phyloP scores from a whole-genome alignment of 2,329 filamentous ascomycete species.

The Mycocentrospora acerina region DNA sequence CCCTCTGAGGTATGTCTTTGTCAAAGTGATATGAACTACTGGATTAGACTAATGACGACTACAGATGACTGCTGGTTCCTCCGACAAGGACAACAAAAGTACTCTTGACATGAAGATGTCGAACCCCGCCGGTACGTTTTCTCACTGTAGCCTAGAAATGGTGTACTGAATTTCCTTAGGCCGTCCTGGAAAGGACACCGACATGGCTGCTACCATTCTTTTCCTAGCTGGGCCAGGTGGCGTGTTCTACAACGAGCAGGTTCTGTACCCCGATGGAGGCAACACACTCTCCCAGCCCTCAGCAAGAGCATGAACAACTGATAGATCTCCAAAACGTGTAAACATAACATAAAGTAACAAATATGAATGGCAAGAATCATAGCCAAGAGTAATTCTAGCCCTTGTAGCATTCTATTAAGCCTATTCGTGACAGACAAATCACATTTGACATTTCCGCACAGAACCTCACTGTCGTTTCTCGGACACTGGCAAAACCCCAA shows the following conservation, averaged over 20 bases:
- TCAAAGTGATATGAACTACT: constrained; percentile 36
- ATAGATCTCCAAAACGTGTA: neutral
- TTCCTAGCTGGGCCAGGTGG: constrained; percentile 55
- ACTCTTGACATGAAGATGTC: constrained; percentile 43
- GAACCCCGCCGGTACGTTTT: constrained; percentile 45
- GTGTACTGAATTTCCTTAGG: neutral
- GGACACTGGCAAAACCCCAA: too few relatives aligned
- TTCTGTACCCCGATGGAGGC: constrained; percentile 54
- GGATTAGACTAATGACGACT: too few relatives aligned
- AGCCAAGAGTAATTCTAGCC: too few relatives aligned
- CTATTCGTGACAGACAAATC: too few relatives aligned
- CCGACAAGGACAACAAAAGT: constrained; percentile 51
- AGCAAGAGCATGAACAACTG: constrained; percentile 8
- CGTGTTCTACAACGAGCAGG: constrained; percentile 56
- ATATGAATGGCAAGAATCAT: neutral
- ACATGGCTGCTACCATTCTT: constrained; percentile 54
- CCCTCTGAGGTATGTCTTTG: constrained; percentile 35
- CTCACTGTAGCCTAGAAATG: neutral
- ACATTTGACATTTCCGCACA: too few relatives aligned
- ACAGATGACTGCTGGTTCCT: constrained; percentile 52
- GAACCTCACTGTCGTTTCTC: too few relatives aligned
- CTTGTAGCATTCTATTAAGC: too few relatives aligned
- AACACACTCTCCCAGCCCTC: constrained; percentile 15
- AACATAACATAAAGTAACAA: neutral
- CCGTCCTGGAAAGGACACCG: constrained; percentile 36